Conservation (phyloP, 768 basidiomycete genomes). For the Boletus sensibilis region DNA sequence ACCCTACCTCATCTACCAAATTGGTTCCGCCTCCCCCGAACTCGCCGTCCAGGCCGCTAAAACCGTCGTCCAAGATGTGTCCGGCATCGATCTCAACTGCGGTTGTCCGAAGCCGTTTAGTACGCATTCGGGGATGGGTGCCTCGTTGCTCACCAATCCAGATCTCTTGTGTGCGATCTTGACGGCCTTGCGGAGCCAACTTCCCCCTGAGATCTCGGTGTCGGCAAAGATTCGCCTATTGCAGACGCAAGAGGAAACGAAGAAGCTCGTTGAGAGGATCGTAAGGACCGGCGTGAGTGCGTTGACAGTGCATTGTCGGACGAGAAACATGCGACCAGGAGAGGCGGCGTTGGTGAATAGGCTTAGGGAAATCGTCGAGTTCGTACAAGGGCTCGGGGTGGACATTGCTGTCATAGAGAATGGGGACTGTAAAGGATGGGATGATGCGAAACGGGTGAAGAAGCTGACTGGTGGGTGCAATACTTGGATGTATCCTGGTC, state of each 20-base stretch:
- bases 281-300: constrained; percentile 84
- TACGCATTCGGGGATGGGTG: constrained; percentile 93
- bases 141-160: constrained; percentile 88
- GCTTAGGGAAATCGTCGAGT: constrained; percentile 81
- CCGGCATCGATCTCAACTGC: constrained; percentile 95
- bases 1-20: constrained; percentile 92
- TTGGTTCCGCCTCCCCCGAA: constrained; percentile 86
- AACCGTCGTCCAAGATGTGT: constrained; percentile 81
- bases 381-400: constrained; percentile 69
- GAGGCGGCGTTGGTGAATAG: constrained; percentile 79
- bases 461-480: constrained; percentile 62
- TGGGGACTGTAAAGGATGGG: constrained; percentile 82
- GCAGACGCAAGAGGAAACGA: constrained; percentile 81
- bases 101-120: constrained; percentile 98
- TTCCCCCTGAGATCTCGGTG: constrained; percentile 81
- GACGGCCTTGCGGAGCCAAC: constrained; percentile 64
- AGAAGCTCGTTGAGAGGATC: constrained; percentile 86
- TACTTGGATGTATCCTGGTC: neutral
- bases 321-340: constrained; percentile 82
- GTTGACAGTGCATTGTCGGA: constrained; percentile 94
- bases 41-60: constrained; percentile 92
- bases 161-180: constrained; percentile 90
- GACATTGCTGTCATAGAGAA: constrained; percentile 92
- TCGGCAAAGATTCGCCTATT: constrained; percentile 92
- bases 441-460: constrained; percentile 75